These are phyloP conservation scores for Ceratocystis huliohia DNA, from an alignment of 2,329 filamentous ascomycete species.

Conservation along the genomic window DNA sequence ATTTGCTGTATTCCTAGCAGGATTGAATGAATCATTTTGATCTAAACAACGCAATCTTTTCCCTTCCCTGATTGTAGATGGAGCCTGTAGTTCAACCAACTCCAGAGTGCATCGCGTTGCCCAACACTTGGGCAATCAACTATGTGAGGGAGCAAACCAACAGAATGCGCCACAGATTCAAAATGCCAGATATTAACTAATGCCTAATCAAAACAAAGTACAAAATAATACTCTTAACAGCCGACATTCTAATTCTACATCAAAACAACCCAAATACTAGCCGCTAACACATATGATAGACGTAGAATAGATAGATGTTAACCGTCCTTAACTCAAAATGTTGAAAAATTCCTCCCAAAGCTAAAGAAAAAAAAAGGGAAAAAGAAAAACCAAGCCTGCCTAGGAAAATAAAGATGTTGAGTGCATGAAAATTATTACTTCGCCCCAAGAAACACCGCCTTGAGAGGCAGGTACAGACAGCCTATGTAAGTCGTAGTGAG, in stretches of 20 bases:
- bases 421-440: background rate
- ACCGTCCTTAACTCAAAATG: slow-evolving; percentile 9
- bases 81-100: too few species aligned
- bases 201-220: too few species aligned
- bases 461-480: background rate
- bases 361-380: background rate
- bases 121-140: too few species aligned
- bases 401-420: slow-evolving; percentile 9
- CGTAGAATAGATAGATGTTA: background rate
- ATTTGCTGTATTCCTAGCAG: too few species aligned
- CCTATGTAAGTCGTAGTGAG: background rate
- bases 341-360: slow-evolving; percentile 11
- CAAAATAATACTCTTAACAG: background rate
- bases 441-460: slow-evolving; percentile 1
- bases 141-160: too few species aligned
- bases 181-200: background rate
- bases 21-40: too few species aligned
- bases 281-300: background rate
- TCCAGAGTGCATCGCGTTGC: too few species aligned
- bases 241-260: background rate
- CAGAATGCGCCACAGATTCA: too few species aligned
- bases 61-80: too few species aligned
- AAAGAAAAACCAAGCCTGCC: slow-evolving; percentile 9
- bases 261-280: background rate
- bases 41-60: too few species aligned